Percentiles rank a stretch among this genome's conserved stretches.
These are phyloP conservation scores for Aspergillus unguis DNA, from an alignment of 2,329 filamentous ascomycete species.

Conservation along the genomic window DNA sequence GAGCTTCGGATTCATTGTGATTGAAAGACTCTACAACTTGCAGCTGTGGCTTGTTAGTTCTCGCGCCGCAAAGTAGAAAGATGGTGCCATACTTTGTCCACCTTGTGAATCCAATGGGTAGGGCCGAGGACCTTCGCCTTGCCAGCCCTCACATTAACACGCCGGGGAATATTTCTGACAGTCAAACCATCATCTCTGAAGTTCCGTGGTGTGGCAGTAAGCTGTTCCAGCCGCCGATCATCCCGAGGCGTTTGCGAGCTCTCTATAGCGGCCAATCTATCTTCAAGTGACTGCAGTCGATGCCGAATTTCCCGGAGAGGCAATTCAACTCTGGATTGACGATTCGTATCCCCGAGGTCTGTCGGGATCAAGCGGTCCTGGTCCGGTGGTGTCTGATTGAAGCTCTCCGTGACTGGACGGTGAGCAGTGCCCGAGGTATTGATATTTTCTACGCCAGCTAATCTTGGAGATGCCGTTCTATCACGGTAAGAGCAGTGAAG, in stretches of 20 bases:
- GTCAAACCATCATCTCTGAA: background rate
- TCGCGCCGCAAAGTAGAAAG: background rate
- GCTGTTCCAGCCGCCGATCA: constrained; percentile 1
- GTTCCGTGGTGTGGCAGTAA: background rate
- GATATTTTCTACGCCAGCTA: background rate
- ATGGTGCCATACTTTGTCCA: constrained; percentile 12
- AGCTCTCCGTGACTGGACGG: constrained; percentile 1
- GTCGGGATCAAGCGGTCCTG: background rate
- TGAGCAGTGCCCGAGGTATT: constrained; percentile 8
- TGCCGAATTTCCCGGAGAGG: constrained; percentile 4
- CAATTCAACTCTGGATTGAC: background rate
- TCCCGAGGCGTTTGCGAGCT: background rate
- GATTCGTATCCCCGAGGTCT: background rate
- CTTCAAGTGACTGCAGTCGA: constrained; percentile 10
- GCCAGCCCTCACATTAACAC: constrained; percentile 6
- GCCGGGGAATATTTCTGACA: constrained; percentile 2
- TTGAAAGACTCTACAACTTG: constrained; percentile 6
- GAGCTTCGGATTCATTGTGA: constrained; percentile 9
- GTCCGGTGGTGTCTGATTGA: background rate
- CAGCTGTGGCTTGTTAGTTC: constrained; percentile 6
- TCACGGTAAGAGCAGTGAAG: constrained; percentile 25
- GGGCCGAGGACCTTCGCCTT: constrained; percentile 18
- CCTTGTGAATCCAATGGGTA: constrained; percentile 13
- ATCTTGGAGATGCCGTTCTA: background rate
- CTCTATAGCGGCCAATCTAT: background rate